phyloP scores from a whole-genome alignment of 306 rosid genomes.

The Trifolium subterraneum region DNA sequence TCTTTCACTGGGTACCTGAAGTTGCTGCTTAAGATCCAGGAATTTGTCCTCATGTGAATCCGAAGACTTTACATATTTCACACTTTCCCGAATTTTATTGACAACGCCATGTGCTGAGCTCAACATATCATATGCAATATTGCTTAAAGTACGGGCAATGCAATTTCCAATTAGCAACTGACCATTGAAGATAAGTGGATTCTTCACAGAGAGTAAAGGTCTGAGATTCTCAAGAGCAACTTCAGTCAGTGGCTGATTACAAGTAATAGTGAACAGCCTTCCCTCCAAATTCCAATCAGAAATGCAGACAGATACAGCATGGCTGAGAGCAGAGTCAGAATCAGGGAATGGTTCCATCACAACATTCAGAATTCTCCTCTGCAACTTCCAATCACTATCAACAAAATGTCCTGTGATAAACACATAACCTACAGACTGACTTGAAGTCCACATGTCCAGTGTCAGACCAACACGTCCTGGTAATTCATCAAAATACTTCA shows the following conservation, averaged over 20 bases:
- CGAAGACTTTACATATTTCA: constrained; percentile 86
- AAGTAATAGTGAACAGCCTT: constrained; percentile 76
- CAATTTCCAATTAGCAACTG: constrained; percentile 76
- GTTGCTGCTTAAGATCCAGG: constrained; percentile 77
- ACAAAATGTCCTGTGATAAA: constrained; percentile 84
- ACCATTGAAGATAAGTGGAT: constrained; percentile 81
- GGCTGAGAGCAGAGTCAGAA: constrained; percentile 73
- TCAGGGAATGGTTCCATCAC: constrained; percentile 93
- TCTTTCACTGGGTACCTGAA: constrained; percentile 87
- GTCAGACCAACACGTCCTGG: constrained; percentile 91
- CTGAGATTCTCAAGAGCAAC: constrained; percentile 72
- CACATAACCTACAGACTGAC: constrained; percentile 81
- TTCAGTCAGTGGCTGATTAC: constrained; percentile 53
- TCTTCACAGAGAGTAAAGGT: constrained; percentile 72
- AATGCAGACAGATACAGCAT: constrained; percentile 86
- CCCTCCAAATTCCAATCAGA: constrained; percentile 85
- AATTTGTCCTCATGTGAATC: constrained; percentile 83
- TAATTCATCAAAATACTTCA: constrained; percentile 65
- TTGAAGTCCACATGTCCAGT: constrained; percentile 79
- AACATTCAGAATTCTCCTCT: constrained; percentile 81
- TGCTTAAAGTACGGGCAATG: constrained; percentile 75
- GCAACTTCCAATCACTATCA: constrained; percentile 88
- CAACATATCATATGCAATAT: constrained; percentile 68
- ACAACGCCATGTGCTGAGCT: constrained; percentile 54
- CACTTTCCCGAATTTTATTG: constrained; percentile 72